A percentile compares a stretch with the other conserved stretches of the same genome.
Conservation (phyloP, 495 filamentous ascomycete genomes). For the Cercophora newfieldiana region DNA sequence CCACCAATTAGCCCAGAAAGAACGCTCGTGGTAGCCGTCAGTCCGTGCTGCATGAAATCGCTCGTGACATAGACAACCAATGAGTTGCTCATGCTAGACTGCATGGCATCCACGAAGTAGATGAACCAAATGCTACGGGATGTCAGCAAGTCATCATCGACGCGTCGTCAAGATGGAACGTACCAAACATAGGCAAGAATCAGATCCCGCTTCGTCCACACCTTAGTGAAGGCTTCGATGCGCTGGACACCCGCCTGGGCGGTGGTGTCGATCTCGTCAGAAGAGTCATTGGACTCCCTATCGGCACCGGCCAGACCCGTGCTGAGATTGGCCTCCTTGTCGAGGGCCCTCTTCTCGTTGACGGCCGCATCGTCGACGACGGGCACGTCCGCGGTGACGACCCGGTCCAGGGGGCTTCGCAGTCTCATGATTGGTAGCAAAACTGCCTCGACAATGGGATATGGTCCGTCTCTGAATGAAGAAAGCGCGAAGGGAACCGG, state of each 20-base stretch:
- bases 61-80: conserved; percentile 51
- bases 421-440: not conserved
- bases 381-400: conserved; percentile 17
- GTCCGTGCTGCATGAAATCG: conserved; percentile 47
- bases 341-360: conserved; percentile 26
- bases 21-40: conserved; percentile 50
- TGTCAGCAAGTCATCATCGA: not conserved
- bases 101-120: conserved; percentile 52
- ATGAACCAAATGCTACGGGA: conserved; percentile 50
- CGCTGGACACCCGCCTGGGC: conserved; percentile 31
- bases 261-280: conserved; percentile 25
- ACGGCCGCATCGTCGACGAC: conserved; percentile 22
- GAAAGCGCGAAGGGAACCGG: not conserved
- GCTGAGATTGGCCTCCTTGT: conserved; percentile 1
- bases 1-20: conserved; percentile 61
- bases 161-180: not conserved
- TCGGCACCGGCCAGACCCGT: not conserved
- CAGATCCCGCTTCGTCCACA: conserved; percentile 26
- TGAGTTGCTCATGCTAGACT: conserved; percentile 42
- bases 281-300: conserved; percentile 13
- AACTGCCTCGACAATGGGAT: not conserved
- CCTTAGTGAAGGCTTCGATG: conserved; percentile 31
- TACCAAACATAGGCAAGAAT: conserved; percentile 33
- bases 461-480: not conserved
- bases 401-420: conserved; percentile 12